Evolutionary conservation across 2,329 filamentous ascomycete genomes (phyloP), one percentile per base, ranked within the genome.

Genomic region (Cryphonectria nitschkei): DNA sequence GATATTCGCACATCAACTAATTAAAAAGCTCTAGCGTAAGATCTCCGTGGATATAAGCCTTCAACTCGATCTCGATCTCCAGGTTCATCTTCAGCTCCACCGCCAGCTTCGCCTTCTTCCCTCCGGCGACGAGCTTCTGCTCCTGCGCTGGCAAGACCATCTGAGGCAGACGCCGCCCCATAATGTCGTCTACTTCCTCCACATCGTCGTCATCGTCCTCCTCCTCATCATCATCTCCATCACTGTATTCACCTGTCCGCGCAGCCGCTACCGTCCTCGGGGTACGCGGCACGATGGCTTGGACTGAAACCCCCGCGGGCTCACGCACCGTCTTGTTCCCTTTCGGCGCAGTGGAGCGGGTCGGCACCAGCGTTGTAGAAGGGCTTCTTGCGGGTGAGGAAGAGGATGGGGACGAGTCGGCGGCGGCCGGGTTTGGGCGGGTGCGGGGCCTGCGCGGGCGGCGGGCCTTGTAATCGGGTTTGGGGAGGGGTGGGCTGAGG

Each of bases 41-140:
- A 81, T 92, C 90, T 74, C 90, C 90, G 74, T 90, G 85, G 68
- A 92, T 90, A 78, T 86, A 88, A 26, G 89, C 90, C 82, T 91
- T 92, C 71, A 92, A 82, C 79, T 90, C 87, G 73, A 92, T 88
- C 79, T 92, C 90, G 67, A 92, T 84, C 74, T 92, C 90, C 70
- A 92, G 79, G 77, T 92, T 92, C 72, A 90, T 81, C 77, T 92
- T 89, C 39, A 92, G 78, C 66, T 86, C 71, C 37, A 73, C 71
- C 13, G 71, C 71, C 58, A 73, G 66, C 58, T 67, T 62, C 22
- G 71, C 71, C 69, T 73, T 73, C 66, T 73, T 73, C 7, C 71
- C 71, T 1, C 71, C 71, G 0, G 71, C 71, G 1, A 70, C 69
- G 32, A 71, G 34, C 54, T 60, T 60, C 16, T 64, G 60, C 26